Base-by-base conservation (phyloP, 495 filamentous ascomycete genomes). In the Penicilliopsis zonata region DNA sequence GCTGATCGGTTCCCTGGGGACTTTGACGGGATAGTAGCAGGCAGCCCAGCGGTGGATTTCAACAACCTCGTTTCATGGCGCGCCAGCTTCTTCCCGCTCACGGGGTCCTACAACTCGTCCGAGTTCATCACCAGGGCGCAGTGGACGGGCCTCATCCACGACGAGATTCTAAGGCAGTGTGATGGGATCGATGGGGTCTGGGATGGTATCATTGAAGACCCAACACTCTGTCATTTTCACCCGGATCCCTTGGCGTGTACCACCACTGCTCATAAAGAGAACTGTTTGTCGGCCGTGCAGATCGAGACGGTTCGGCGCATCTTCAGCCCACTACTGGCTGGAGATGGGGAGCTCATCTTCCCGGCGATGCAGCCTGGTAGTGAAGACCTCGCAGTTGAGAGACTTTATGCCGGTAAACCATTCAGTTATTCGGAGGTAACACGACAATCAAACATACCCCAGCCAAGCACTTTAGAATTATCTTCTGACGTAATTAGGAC, bases 1-100 rank as follows among this genome's bases (percentile, higher is more conserved):
- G 50, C 61, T 4, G 61, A 72, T 37, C 55, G 63, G 32, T 72
- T 57, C 36, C 67, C 69, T 5, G 48, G 59, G 19, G 61, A 68
- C 39, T 71, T 81, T 36, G 78, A 86, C 47, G 81, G 81, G 16
- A 71, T 78, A 2, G 54, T 85, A 5, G 67, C 70, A 13, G 77
- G 76, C 3, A 63, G 73, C 6, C 70, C 61, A 9, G 62, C 61
- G 7, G 43, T 67, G 44, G 63, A 59, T 40, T 67, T 72, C 30
- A 50, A 63, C 34, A 65, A 65, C 30, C 40, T 76, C 12, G 43
- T 59, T 5, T 66, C 65, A 1, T 76, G 72, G 70, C 59, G 66
- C 23, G 72, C 62, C 3, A 47, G 52, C 9, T 76, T 75, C 42
- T 69, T 59, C 33, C 41, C 55, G 1, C 61, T 67, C 28, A 68